Percentiles rank a stretch among this genome's conserved stretches.
Conservation (phyloP, 2,329 filamentous ascomycete genomes). For the Colletotrichum acutatum region DNA sequence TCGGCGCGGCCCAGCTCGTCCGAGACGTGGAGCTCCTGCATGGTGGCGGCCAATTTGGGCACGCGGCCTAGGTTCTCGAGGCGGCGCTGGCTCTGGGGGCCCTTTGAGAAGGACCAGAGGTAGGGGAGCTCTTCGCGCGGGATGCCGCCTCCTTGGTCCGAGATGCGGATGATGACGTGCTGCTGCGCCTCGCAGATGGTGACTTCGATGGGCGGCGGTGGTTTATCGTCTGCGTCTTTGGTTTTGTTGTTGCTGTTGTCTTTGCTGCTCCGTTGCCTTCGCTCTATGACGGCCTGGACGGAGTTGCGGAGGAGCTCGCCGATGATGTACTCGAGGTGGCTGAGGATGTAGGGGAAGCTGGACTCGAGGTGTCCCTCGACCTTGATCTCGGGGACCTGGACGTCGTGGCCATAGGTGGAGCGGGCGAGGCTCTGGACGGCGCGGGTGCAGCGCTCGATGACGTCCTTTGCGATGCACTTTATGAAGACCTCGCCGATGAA, state of each 20-base stretch:
- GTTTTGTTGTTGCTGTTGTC: slow-evolving; percentile 39
- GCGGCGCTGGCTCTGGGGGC: slow-evolving; percentile 79
- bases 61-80: slow-evolving; percentile 89
- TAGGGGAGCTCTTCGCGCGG: slow-evolving; percentile 86
- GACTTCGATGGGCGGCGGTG: slow-evolving; percentile 84
- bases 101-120: slow-evolving; percentile 97
- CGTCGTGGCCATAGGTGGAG: slow-evolving; percentile 77
- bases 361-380: slow-evolving; percentile 88
- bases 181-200: slow-evolving; percentile 94
- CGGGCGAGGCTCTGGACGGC: slow-evolving; percentile 80
- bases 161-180: slow-evolving; percentile 96
- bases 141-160: slow-evolving; percentile 94
- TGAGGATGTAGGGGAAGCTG: slow-evolving; percentile 95
- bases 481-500: slow-evolving; percentile 97
- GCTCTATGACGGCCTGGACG: slow-evolving; percentile 90
- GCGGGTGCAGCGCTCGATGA: slow-evolving; percentile 84
- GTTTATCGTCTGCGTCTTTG: slow-evolving; percentile 37
- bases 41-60: slow-evolving; percentile 90
- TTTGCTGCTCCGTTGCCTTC: slow-evolving; percentile 60
- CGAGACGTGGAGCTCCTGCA: slow-evolving; percentile 80
- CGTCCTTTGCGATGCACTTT: slow-evolving; percentile 89
- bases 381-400: slow-evolving; percentile 81
- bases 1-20: slow-evolving; percentile 53
- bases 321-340: slow-evolving; percentile 96
- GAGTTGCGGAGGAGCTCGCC: slow-evolving; percentile 95